phyloP scores from a whole-genome alignment of 2,329 filamentous ascomycete species.

The Fusarium piperis region DNA sequence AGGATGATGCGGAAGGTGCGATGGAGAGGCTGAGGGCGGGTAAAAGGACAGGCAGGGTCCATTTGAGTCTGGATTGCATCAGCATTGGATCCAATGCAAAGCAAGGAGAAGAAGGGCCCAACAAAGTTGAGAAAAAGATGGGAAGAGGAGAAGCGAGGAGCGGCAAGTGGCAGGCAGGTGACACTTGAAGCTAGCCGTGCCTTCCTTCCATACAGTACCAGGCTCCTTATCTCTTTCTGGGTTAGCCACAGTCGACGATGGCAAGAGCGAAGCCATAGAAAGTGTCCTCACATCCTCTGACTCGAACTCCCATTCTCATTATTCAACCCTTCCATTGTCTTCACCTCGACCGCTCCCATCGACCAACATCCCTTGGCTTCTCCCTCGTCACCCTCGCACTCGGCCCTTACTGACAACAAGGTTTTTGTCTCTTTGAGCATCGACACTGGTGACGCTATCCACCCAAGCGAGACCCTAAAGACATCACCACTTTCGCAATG shows the following conservation, averaged over 20 bases:
- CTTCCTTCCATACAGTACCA: conserved; percentile 3
- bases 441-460: background rate
- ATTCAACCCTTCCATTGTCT: background rate
- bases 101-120: conserved; percentile 9
- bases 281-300: background rate
- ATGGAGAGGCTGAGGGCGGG: conserved; percentile 13
- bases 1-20: background rate
- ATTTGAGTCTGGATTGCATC: conserved; percentile 36
- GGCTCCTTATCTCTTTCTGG: conserved; percentile 27
- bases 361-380: conserved; percentile 6
- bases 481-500: conserved; percentile 19
- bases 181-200: conserved; percentile 12
- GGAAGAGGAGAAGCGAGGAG: conserved; percentile 22
- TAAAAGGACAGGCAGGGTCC: conserved; percentile 29
- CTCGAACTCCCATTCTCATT: background rate
- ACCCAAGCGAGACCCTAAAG: background rate
- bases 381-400: background rate
- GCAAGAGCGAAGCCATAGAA: conserved; percentile 22
- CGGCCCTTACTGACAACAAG: conserved; percentile 4
- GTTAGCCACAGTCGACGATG: conserved; percentile 22
- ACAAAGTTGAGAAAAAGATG: conserved; percentile 13
- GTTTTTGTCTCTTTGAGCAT: conserved; percentile 5
- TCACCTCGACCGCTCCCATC: conserved; percentile 5
- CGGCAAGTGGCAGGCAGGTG: conserved; percentile 11
- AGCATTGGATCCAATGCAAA: conserved; percentile 16